Evolutionary conservation across 495 filamentous ascomycete genomes (phyloP), one percentile per base, ranked within the genome.

Genomic region (Penicillium daleae): DNA sequence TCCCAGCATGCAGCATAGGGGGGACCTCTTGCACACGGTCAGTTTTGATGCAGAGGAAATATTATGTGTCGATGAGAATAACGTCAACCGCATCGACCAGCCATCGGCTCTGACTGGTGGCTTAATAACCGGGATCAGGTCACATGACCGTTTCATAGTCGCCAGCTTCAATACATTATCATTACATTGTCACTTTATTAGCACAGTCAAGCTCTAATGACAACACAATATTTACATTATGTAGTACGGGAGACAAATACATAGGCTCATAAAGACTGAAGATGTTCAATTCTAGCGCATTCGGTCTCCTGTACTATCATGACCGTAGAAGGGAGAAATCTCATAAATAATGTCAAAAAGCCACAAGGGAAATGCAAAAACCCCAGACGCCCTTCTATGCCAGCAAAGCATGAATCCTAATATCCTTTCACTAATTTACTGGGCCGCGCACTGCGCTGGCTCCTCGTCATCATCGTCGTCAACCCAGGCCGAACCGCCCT

Each of bases 371-470:
- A 67, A 63, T 63, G 56, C 65, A 71, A 62, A 66, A 53, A 39
- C 63, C 70, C 61, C 31, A 59, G 54, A 74, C 65, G 65, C 70
- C 70, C 64, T 33, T 69, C 64, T 64, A 74, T 74, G 70, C 68
- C 65, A 56, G 22, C 65, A 58, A 56, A 65, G 57, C 52, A 67
- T 53, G 48, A 33, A 48, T 46, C 49, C 33, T 44, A 27, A 50
- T 33, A 26, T 31, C 19, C 37, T 56, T 31, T 59, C 10, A 42
- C 33, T 15, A 40, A 62, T 67, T 85, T 89, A 98, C 82, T 97
- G 93, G 69, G 92, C 85, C 56, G 92, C 84, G 74, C 94, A 98
- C 78, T 98, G 94, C 63, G 78, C 78, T 37, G 88, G 76, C 61
- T 79, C 78, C 29, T 77, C 82, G 26, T 82, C 84, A n/a, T 88